phyloP scores from a whole-genome alignment of 2,329 filamentous ascomycete species.

The Verticillium dahliae region DNA sequence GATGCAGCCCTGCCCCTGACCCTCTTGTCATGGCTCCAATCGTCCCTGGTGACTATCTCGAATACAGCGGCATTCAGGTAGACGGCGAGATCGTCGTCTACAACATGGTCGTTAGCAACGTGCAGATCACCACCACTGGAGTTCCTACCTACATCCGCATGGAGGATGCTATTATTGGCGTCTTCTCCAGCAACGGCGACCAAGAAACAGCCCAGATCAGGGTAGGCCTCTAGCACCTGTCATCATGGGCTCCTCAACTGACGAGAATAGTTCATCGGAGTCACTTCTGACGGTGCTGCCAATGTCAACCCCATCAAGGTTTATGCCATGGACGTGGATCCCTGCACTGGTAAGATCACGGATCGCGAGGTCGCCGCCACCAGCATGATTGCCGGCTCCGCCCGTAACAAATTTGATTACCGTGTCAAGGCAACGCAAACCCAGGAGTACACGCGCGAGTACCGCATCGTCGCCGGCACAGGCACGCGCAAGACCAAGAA shows the following conservation, averaged over 20 bases:
- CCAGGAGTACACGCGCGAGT: slow-evolving; percentile 32
- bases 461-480: slow-evolving; percentile 25
- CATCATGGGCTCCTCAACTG: too few species aligned
- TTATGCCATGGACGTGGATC: slow-evolving; percentile 31
- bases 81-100: slow-evolving; percentile 26
- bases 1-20: slow-evolving; percentile 22
- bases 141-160: slow-evolving; percentile 31
- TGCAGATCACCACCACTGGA: slow-evolving; percentile 27
- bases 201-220: slow-evolving; percentile 25
- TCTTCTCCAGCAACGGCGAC: slow-evolving; percentile 25
- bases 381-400: slow-evolving; percentile 18
- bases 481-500: slow-evolving; percentile 26
- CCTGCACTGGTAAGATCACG: slow-evolving; percentile 30
- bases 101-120: slow-evolving; percentile 26
- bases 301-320: slow-evolving; percentile 24
- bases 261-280: slow-evolving; percentile 24
- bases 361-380: slow-evolving; percentile 26
- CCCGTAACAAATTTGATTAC: slow-evolving; percentile 31
- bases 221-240: slow-evolving; percentile 2
- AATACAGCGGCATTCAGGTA: slow-evolving; percentile 27
- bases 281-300: slow-evolving; percentile 22
- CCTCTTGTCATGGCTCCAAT: slow-evolving; percentile 32
- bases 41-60: slow-evolving; percentile 30
- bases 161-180: slow-evolving; percentile 33
- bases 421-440: slow-evolving; percentile 19